Percentiles rank a stretch among this genome's conserved stretches.
phyloP scores from a whole-genome alignment of 2,329 filamentous ascomycete species.

The Sarocladium strictum region DNA sequence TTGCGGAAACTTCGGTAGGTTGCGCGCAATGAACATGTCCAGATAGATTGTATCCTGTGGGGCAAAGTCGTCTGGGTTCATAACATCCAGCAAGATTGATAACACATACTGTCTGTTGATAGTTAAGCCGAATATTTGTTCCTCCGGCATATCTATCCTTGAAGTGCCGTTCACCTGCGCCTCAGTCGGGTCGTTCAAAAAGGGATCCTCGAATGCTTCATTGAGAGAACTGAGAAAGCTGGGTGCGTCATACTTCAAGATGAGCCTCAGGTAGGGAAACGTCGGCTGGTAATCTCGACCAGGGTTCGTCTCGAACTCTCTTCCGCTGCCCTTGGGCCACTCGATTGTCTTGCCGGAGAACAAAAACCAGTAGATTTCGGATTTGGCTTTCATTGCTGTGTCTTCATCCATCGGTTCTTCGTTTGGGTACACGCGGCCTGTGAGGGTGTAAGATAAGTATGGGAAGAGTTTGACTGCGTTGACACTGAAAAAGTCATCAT shows the following conservation, averaged over 20 bases:
- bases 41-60: slow-evolving; percentile 84
- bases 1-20: slow-evolving; percentile 92
- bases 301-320: slow-evolving; percentile 56
- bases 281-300: slow-evolving; percentile 57
- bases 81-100: slow-evolving; percentile 84
- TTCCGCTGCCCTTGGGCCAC: slow-evolving; percentile 64
- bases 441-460: slow-evolving; percentile 87
- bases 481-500: slow-evolving; percentile 55
- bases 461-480: slow-evolving; percentile 90
- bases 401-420: slow-evolving; percentile 67
- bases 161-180: slow-evolving; percentile 48
- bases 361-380: slow-evolving; percentile 85
- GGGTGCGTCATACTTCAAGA: slow-evolving; percentile 82
- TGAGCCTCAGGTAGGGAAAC: slow-evolving; percentile 77
- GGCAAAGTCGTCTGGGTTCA: slow-evolving; percentile 72
- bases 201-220: slow-evolving; percentile 93
- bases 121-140: slow-evolving; percentile 61
- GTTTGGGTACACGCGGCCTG: slow-evolving; percentile 85
- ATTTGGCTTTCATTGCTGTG: slow-evolving; percentile 72
- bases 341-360: slow-evolving; percentile 76
- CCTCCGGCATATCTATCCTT: slow-evolving; percentile 50
- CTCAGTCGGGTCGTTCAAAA: slow-evolving; percentile 75
- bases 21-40: slow-evolving; percentile 97
- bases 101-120: slow-evolving; percentile 91
- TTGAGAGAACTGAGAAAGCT: slow-evolving; percentile 95